Percentiles rank a stretch among this genome's conserved stretches.
Evolutionary conservation across 2,329 filamentous ascomycete genomes (phyloP).

Genomic region (Penicillium glabrum): DNA sequence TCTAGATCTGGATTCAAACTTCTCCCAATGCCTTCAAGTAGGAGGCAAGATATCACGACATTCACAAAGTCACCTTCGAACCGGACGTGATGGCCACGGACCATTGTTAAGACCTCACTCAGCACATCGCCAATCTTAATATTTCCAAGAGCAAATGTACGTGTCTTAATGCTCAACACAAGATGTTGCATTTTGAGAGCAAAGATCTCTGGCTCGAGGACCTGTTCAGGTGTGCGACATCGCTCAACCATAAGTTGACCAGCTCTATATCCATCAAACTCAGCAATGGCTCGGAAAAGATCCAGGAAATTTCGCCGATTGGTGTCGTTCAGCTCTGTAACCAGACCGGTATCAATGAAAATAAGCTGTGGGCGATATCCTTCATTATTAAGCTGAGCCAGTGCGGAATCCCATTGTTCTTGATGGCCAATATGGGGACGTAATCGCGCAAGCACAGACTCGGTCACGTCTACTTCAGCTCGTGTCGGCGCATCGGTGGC

Average conservation of each 20-base stretch:
- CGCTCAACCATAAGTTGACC: conserved; percentile 95
- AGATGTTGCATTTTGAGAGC: conserved; percentile 96
- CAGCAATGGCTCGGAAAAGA: conserved; percentile 91
- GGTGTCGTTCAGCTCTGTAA: conserved; percentile 83
- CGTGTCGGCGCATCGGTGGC: conserved; percentile 45
- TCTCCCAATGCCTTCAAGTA: conserved; percentile 91
- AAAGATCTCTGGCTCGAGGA: conserved; percentile 86
- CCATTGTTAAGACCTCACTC: conserved; percentile 87
- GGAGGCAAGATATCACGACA: conserved; percentile 89
- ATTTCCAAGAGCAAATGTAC: conserved; percentile 87
- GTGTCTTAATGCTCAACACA: conserved; percentile 83
- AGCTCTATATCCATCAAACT: conserved; percentile 95
- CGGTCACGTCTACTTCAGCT: conserved; percentile 73
- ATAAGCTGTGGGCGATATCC: conserved; percentile 92
- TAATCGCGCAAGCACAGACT: conserved; percentile 78
- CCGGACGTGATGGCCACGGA: conserved; percentile 85
- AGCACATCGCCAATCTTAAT: conserved; percentile 96
- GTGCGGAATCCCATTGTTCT: conserved; percentile 70
- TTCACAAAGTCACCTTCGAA: conserved; percentile 98
- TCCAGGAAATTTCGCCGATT: conserved; percentile 93
- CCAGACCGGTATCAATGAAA: conserved; percentile 94
- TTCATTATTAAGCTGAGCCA: conserved; percentile 76
- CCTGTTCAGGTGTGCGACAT: conserved; percentile 86
- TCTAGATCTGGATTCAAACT: conserved; percentile 84
- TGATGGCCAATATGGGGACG: conserved; percentile 69